These are phyloP conservation scores for Iris pallida DNA, from an alignment of 116 monocot genomes.

Conservation along the genomic window DNA sequence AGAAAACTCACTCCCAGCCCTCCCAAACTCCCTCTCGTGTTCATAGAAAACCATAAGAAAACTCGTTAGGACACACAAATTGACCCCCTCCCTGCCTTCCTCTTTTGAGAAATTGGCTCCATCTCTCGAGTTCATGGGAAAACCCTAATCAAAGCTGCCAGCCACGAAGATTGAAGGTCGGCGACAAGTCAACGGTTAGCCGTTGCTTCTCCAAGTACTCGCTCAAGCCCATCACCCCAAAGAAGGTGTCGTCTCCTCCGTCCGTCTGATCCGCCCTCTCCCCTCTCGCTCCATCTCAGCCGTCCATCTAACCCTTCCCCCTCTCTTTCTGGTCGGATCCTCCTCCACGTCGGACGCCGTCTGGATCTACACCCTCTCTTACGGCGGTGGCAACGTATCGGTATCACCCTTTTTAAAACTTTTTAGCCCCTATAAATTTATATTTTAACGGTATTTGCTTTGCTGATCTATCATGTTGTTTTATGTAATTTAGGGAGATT, in stretches of 20 bases:
- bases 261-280: neutral
- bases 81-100: too few relatives aligned
- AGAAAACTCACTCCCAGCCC: too few relatives aligned
- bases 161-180: too few relatives aligned
- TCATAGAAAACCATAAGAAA: too few relatives aligned
- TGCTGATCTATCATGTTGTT: neutral
- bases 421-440: neutral
- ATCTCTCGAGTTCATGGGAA: too few relatives aligned
- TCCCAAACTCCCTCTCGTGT: too few relatives aligned
- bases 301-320: neutral
- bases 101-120: too few relatives aligned
- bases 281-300: neutral
- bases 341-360: constrained; percentile 55
- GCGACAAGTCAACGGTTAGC: constrained; percentile 66
- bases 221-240: constrained; percentile 82
- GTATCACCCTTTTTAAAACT: constrained; percentile 24
- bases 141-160: too few relatives aligned
- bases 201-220: constrained; percentile 94
- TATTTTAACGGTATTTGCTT: neutral
- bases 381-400: constrained; percentile 94
- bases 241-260: constrained; percentile 53
- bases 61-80: too few relatives aligned
- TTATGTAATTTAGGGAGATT: constrained; percentile 55
- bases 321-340: constrained; percentile 38
- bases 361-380: constrained; percentile 89